Base-by-base conservation (phyloP, 2,329 filamentous ascomycete genomes). In the Aspergillus piperis region DNA sequence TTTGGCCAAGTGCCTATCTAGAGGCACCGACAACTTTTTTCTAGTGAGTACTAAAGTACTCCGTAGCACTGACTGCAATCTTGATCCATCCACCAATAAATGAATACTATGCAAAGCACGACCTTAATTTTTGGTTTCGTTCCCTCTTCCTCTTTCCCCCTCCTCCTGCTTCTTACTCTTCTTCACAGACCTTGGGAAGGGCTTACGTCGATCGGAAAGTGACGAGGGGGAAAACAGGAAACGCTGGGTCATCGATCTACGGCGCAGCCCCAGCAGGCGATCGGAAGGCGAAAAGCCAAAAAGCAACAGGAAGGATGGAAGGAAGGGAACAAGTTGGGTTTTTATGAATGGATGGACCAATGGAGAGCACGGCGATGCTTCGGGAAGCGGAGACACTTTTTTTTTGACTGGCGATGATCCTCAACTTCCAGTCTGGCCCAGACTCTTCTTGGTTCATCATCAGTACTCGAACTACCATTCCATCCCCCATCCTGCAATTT, bases 351-450 rank as follows among this genome's bases (percentile, higher is more conserved):
- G 39, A 11, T 11, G 23, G 23, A 55, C 53, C 53, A 55, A 55
- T 55, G 15, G 41, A 47, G 39, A 55, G 13, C 21, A n/a, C 23
- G 19, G 42, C 32, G 53, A 55, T 47, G 53, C 41, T 55, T 32
- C 39, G 42, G 53, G 39, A 42, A 47, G 53, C 39, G 41, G 53
- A 54, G 23, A 54, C 32, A 15, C 17, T 48, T 42, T 36, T 36
- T 32, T 36, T 13, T 41, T 42, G 48, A 30, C 8, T 27, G 48
- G 25, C 54, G 42, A 38, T 54, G 58, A 60, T 54, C 52, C 42
- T 49, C 54, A 36, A 36, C 36, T 44, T 41, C 38, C 38, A 30
- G 19, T 63, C 59, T 36, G 48, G 51, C 23, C 21, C 48, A 54
- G 51, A 32, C 58, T 64, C 52, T 48, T 48, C 25, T 27, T 27